Evolutionary conservation across 352 stramenopile species (phyloP).

Genomic region (Aphanomyces stellatus): DNA sequence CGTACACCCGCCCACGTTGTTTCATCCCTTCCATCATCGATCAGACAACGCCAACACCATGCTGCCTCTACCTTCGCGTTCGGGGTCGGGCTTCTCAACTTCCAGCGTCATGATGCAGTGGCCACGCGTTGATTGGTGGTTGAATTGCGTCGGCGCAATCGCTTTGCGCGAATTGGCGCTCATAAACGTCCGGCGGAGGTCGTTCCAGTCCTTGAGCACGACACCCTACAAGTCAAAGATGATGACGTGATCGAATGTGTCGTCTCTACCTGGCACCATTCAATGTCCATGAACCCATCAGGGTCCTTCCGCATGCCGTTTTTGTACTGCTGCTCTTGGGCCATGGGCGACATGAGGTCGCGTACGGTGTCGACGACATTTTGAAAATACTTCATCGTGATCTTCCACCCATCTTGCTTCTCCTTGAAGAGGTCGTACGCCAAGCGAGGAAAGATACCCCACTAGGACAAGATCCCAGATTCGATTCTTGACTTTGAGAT

Average conservation of each 20-base stretch:
- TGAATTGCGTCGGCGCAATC: conserved; percentile 92
- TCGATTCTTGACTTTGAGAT: background rate
- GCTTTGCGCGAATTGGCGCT: conserved; percentile 87
- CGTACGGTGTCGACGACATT: conserved; percentile 94
- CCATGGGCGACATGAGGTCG: conserved; percentile 90
- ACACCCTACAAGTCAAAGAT: conserved; percentile 29
- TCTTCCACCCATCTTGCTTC: conserved; percentile 93
- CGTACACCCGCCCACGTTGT: conserved; percentile 85
- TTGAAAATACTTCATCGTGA: conserved; percentile 97
- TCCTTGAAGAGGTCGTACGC: conserved; percentile 93
- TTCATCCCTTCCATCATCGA: conserved; percentile 48
- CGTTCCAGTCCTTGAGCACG: conserved; percentile 91
- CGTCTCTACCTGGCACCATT: conserved; percentile 74
- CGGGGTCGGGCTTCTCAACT: conserved; percentile 88
- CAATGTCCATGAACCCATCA: conserved; percentile 93
- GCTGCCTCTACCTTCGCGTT: conserved; percentile 71
- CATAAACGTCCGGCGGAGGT: conserved; percentile 87
- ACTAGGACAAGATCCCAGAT: conserved; percentile 28
- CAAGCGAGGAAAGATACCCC: conserved; percentile 87
- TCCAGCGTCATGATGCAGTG: conserved; percentile 95
- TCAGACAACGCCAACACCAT: background rate
- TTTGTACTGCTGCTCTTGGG: conserved; percentile 92
- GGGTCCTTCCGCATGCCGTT: conserved; percentile 90
- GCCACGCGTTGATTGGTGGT: conserved; percentile 89
- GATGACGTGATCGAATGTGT: background rate